Percentiles rank a stretch among this genome's conserved stretches.
These are phyloP conservation scores for Aspergillus sp. DNA, from an alignment of 2,329 filamentous ascomycete genomes.

Conservation along the genomic window DNA sequence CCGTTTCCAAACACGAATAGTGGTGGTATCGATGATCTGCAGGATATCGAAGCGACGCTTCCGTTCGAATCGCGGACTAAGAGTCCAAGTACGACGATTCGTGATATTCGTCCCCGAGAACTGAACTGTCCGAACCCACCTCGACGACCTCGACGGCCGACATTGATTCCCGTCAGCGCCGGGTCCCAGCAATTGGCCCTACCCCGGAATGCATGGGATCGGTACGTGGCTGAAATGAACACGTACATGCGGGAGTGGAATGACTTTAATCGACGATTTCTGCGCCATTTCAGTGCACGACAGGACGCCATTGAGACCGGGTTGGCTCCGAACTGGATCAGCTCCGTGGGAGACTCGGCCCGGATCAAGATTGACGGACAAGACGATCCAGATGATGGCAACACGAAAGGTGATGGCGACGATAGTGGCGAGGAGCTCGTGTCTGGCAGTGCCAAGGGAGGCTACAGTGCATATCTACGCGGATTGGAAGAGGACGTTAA, in stretches of 20 bases:
- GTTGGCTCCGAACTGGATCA: conserved; percentile 47
- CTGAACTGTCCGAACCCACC: conserved; percentile 51
- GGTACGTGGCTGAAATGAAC: conserved; percentile 50
- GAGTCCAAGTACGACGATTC: conserved; percentile 36
- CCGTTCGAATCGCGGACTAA: conserved; percentile 55
- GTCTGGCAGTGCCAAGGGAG: conserved; percentile 30
- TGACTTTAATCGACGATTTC: conserved; percentile 50
- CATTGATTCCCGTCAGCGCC: conserved; percentile 10
- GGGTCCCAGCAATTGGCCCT: conserved; percentile 34
- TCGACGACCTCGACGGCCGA: conserved; percentile 40
- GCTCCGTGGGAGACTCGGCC: conserved; percentile 45
- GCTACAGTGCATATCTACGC: conserved; percentile 41
- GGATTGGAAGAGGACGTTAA: conserved; percentile 42
- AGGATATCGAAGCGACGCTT: conserved; percentile 49
- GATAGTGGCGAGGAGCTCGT: conserved; percentile 26
- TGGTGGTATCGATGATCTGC: conserved; percentile 48
- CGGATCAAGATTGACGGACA: conserved; percentile 25
- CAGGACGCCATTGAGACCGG: conserved; percentile 44
- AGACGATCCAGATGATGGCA: conserved; percentile 17
- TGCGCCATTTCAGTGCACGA: conserved; percentile 51
- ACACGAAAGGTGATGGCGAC: conserved; percentile 10
- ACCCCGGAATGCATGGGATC: conserved; percentile 44
- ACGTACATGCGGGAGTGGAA: conserved; percentile 55
- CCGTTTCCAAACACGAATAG: conserved; percentile 45
- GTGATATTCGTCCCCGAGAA: conserved; percentile 29